Evolutionary conservation across 169 alveolate genomes (phyloP).

Genomic region (Plasmodium inui): DNA sequence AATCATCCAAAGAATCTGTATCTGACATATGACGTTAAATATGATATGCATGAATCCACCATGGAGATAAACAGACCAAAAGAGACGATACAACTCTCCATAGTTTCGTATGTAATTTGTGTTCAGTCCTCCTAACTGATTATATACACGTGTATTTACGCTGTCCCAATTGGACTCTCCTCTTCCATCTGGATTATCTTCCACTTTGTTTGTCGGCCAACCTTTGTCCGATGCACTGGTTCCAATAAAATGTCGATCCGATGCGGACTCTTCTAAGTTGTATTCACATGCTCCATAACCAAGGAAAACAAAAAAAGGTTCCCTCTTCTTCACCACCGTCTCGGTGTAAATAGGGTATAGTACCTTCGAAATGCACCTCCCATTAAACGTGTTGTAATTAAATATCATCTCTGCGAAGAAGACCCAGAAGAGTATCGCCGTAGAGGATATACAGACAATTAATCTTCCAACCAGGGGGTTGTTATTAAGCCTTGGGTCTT

Average conservation of each 20-base stretch:
- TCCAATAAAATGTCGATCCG: slow-evolving; percentile 81
- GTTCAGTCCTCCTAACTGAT: slow-evolving; percentile 82
- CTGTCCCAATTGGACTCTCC: slow-evolving; percentile 79
- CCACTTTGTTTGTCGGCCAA: slow-evolving; percentile 83
- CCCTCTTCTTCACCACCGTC: slow-evolving; percentile 8
- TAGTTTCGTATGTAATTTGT: slow-evolving; percentile 86
- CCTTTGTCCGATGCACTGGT: slow-evolving; percentile 81
- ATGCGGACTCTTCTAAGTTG: slow-evolving; percentile 78
- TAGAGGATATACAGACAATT: slow-evolving; percentile 71
- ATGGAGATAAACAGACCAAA: slow-evolving; percentile 91
- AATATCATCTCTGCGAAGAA: slow-evolving; percentile 80
- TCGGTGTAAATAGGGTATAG: slow-evolving; percentile 82
- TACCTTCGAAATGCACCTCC: slow-evolving; percentile 85
- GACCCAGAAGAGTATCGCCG: slow-evolving; percentile 72
- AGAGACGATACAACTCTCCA: slow-evolving; percentile 87
- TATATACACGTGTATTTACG: slow-evolving; percentile 78
- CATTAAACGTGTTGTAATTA: slow-evolving; percentile 86
- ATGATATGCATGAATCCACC: slow-evolving; percentile 89
- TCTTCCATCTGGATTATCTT: slow-evolving; percentile 71
- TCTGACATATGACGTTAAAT: slow-evolving; percentile 87
- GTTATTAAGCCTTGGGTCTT: slow-evolving; percentile 78
- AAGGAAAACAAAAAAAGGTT: slow-evolving; percentile 80
- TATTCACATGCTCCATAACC: slow-evolving; percentile 90
- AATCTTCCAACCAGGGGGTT: slow-evolving; percentile 82
- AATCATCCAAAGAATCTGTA: slow-evolving; percentile 89